Evolutionary conservation across 1,284 basidiomycete species (phyloP).

Genomic region (Ustilago xerochloae): DNA sequence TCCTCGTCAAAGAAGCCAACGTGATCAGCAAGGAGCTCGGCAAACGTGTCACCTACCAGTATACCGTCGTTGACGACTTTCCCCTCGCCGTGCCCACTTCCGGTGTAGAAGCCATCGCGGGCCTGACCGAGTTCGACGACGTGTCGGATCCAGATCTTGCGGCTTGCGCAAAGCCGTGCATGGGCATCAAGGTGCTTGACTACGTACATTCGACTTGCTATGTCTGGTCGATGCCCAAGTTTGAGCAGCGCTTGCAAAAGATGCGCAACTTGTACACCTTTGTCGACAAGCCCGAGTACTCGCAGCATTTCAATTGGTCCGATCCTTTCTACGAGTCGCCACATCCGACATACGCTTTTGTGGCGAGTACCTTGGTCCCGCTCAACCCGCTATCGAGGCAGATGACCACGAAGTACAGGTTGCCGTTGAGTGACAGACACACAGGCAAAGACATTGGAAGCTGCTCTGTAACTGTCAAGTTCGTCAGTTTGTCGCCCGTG

Average conservation of each 20-base stretch:
- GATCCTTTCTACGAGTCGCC: conserved; percentile 82
- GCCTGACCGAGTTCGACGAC: conserved; percentile 88
- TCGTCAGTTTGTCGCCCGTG: conserved; percentile 53
- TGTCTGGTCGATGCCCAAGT: conserved; percentile 85
- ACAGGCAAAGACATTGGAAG: conserved; percentile 35
- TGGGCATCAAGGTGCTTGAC: conserved; percentile 85
- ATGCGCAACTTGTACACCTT: conserved; percentile 96
- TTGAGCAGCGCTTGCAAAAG: conserved; percentile 86
- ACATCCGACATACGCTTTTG: conserved; percentile 74
- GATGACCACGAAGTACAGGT: conserved; percentile 55
- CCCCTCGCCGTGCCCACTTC: conserved; percentile 83
- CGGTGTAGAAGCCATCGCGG: conserved; percentile 81
- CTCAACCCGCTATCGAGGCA: conserved; percentile 82
- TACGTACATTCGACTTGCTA: conserved; percentile 52
- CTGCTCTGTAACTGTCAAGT: conserved; percentile 57
- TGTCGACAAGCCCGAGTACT: conserved; percentile 85
- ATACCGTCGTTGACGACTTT: conserved; percentile 85
- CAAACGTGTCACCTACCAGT: conserved; percentile 90
- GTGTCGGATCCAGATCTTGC: conserved; percentile 59
- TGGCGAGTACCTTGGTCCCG: conserved; percentile 84
- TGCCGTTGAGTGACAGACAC: conserved; percentile 50
- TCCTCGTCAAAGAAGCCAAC: conserved; percentile 92
- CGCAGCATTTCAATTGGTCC: conserved; percentile 84
- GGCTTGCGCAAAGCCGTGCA: conserved; percentile 73
- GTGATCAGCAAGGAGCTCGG: conserved; percentile 72